A percentile compares a stretch with the other conserved stretches of the same genome.
phyloP scores from a whole-genome alignment of 352 stramenopile species.

The Aphanomyces astaci region DNA sequence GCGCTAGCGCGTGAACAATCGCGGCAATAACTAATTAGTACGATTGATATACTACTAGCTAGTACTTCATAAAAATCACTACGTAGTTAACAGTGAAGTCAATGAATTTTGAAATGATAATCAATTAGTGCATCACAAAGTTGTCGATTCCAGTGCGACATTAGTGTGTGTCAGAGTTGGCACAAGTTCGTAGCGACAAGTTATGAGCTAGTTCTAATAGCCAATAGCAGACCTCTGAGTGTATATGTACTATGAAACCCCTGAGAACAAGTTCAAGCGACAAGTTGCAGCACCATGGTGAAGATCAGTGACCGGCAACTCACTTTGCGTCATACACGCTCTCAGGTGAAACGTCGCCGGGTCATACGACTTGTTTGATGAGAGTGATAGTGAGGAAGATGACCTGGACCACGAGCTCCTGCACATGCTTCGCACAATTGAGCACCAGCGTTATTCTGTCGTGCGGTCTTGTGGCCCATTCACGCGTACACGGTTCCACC shows the following conservation, averaged over 20 bases:
- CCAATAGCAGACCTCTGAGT: neutral
- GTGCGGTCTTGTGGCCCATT: neutral
- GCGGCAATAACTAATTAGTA: too few species aligned
- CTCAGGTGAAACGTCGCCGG: neutral
- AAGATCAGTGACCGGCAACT: neutral
- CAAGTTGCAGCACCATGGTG: slow-evolving; percentile 2
- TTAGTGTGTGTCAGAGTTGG: neutral
- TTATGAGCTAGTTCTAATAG: neutral
- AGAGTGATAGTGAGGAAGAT: neutral
- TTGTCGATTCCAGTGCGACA: too few species aligned
- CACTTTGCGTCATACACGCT: neutral
- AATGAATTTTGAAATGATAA: too few species aligned
- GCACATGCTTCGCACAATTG: neutral
- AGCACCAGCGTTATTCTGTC: neutral
- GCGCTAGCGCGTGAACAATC: too few species aligned
- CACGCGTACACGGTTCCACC: neutral
- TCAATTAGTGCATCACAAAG: too few species aligned
- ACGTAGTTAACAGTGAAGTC: too few species aligned
- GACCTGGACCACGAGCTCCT: neutral
- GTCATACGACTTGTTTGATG: neutral
- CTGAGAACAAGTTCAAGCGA: neutral
- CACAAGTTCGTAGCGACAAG: neutral
- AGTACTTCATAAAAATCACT: too few species aligned
- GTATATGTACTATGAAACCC: neutral
- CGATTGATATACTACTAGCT: too few species aligned